Base-by-base conservation (phyloP, 108 stramenopile genomes). In the Schizochytrium sp. region DNA sequence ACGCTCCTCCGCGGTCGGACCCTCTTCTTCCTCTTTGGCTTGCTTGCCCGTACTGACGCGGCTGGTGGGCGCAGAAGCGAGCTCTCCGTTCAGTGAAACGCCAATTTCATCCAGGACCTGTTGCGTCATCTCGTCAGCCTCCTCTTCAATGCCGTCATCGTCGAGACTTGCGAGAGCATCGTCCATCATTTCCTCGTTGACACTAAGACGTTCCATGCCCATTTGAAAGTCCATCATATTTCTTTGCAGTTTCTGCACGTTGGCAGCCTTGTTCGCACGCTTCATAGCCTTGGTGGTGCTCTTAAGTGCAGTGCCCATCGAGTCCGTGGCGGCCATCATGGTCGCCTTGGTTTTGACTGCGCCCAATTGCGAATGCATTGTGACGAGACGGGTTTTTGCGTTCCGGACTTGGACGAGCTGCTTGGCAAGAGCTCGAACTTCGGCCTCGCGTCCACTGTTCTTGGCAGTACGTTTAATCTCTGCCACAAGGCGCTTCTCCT, bases 121-220 rank as follows among this genome's bases (percentile, higher is more conserved):
- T 12, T n/a, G 25, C 18, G 60, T 47, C 23, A 90, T n/a, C 43
- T 60, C 28, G n/a, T 90, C 90, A 5, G 87, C 87, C 87, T 90
- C 87, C 29, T 72, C 89, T 59, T 90, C 90, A 8, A 57, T 34
- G 18, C 51, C 89, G 19, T 88, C 87, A 4, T 55, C 69, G 69
- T 90, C 90, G 28, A 90, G 87, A 8, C 87, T 72, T 5, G 58
- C 21, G 16, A 90, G 87, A 48, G 87, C 55, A 28, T 90, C 90
- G 45, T 58, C 57, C 90, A 90, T 88, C 69, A 72, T 88, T 23
- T 90, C 90, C 44, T 90, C 90, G 25, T 58, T 88, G 18, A 90
- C 28, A 21, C 43, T 58, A 71, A 88, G 72, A 5, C 16, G 23
- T 25, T 69, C 90, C 43, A 41, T 57, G 23, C 87, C 55, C 44